Evolutionary conservation across 352 stramenopile species (phyloP), one percentile per base, ranked within the genome.

Genomic region (Halophytophthora polymorphica): DNA sequence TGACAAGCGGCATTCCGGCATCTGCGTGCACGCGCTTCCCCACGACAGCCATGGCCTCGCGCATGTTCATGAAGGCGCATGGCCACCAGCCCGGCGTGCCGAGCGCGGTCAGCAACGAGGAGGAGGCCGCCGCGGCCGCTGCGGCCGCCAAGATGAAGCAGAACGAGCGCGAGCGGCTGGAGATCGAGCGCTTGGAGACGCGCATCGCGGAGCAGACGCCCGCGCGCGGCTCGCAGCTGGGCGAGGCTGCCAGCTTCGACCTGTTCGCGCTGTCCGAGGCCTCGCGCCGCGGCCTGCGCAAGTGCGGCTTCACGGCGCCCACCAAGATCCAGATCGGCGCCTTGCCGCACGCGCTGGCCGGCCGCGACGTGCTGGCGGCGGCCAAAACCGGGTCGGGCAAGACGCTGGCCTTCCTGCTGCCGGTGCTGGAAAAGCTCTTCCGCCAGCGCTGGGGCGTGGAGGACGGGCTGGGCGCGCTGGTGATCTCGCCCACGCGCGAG

Each of bases 401-500:
- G 69, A 98, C 95, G 44, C 80, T 96, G 23, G 91, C 95, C 31
- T 96, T 96, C 69, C 51, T 97, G 25, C 65, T 97, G 33, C 87
- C 88, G 0, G 69, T 95, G 37, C 66, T 98, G 3, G 90, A 98
- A 66, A 89, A 86, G 58, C 82, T 98, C 15, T 97, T 90, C 63
- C 81, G 83, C 13, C 68, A 82, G 34, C 82, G 81, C 6, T 98
- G 90, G 90, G 73, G 79, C 29, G 62, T 79, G 8, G 83, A 93
- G 40, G 96, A 99, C 65, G 97, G 97, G 23, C 80, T 99, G 13
- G 96, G 93, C 33, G 97, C 92, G 6, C 78, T 99, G 23, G 71
- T 99, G 8, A 96, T 99, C 49, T 98, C 95, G 10, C 98, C 98
- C 0, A 99, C 97, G 45, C 85, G 98, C 47, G 98, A 99, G 72